Conservation (phyloP, 1,139 yeast genomes). For the Yamadazyma sp. region DNA sequence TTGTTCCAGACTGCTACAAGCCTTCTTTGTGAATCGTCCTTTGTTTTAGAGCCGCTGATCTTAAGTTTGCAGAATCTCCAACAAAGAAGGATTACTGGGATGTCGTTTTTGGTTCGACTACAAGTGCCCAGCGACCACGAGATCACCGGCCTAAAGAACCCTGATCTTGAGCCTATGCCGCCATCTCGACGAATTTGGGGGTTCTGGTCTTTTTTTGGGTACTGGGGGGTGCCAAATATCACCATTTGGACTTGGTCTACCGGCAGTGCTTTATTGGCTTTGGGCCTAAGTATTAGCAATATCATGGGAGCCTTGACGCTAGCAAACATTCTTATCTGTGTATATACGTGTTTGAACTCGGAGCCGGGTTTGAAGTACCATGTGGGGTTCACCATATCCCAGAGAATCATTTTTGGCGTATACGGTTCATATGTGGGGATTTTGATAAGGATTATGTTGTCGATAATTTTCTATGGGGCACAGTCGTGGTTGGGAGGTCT, state of each 20-base stretch:
- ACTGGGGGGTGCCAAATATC: constrained; percentile 23
- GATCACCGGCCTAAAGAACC: constrained; percentile 10
- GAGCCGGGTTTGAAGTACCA: constrained; percentile 21
- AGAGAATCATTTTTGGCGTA: constrained; percentile 22
- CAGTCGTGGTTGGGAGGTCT: constrained; percentile 23
- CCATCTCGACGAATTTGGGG: constrained; percentile 22
- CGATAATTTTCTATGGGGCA: constrained; percentile 21
- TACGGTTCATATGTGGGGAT: constrained; percentile 19
- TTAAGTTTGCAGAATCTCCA: too few species aligned
- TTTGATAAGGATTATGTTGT: constrained; percentile 17
- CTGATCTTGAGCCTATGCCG: constrained; percentile 22
- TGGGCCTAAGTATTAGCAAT: constrained; percentile 19
- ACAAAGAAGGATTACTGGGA: too few species aligned
- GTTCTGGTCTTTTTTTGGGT: constrained; percentile 20
- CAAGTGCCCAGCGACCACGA: constrained; percentile 2
- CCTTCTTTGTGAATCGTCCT: too few species aligned
- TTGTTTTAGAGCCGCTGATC: too few species aligned
- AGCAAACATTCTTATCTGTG: constrained; percentile 19
- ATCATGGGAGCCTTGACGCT: constrained; percentile 22
- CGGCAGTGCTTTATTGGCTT: constrained; percentile 18
- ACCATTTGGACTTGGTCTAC: constrained; percentile 24
- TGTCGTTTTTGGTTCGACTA: background rate
- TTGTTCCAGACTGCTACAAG: too few species aligned
- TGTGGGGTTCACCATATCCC: constrained; percentile 22
- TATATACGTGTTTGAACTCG: constrained; percentile 20